Conservation (phyloP, 768 basidiomycete genomes). For the Termitomyces sp. region DNA sequence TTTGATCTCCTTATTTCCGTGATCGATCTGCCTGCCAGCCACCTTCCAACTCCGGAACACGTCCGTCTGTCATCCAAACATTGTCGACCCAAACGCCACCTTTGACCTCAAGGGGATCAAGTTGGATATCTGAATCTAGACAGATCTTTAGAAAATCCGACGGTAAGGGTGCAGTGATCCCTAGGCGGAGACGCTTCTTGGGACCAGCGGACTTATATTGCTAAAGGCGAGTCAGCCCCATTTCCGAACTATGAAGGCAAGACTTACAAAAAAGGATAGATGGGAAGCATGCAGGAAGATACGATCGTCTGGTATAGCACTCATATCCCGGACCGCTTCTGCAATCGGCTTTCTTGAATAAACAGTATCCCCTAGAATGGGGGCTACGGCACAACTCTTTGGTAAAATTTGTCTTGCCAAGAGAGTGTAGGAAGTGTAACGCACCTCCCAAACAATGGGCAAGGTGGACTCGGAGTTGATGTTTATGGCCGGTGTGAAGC, state of each 20-base stretch:
- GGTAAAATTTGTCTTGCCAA: background rate
- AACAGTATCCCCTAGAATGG: conserved; percentile 59
- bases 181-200: conserved; percentile 47
- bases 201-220: conserved; percentile 41
- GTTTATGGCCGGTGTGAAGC: conserved; percentile 62
- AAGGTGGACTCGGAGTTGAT: conserved; percentile 67
- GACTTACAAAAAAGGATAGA: conserved; percentile 50
- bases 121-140: conserved; percentile 36
- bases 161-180: conserved; percentile 56
- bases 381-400: conserved; percentile 36
- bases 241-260: background rate
- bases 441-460: conserved; percentile 47
- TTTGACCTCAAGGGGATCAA: conserved; percentile 29
- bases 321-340: conserved; percentile 18
- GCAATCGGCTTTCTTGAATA: conserved; percentile 38
- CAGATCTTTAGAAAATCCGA: conserved; percentile 52
- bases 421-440: conserved; percentile 8
- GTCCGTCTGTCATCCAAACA: conserved; percentile 25
- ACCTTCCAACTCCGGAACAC: conserved; percentile 36
- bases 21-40: conserved; percentile 17
- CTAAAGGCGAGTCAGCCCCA: conserved; percentile 25
- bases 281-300: conserved; percentile 61
- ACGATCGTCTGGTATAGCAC: conserved; percentile 38
- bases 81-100: conserved; percentile 50
- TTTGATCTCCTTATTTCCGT: background rate